These are phyloP conservation scores for Lecanicillium sp. DNA, from an alignment of 2,329 filamentous ascomycete species.

Conservation along the genomic window DNA sequence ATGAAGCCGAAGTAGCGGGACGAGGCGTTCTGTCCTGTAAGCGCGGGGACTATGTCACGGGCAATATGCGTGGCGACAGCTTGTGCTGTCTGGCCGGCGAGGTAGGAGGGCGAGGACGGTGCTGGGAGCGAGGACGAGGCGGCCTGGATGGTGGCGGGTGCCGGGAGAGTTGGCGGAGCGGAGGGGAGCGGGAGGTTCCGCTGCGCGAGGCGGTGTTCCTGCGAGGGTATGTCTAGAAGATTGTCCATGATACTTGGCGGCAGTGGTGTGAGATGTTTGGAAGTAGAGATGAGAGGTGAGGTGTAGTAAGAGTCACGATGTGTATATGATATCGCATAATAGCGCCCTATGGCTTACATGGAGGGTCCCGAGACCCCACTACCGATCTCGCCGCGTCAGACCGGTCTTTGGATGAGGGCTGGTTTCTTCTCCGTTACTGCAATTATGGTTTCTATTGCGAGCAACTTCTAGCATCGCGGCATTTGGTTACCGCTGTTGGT, in stretches of 20 bases:
- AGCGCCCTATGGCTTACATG: conserved; percentile 10
- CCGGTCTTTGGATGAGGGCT: not conserved
- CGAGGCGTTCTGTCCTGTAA: conserved; percentile 60
- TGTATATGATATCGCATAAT: not conserved
- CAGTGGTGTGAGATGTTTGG: not conserved
- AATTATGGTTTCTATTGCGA: not conserved
- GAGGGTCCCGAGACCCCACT: conserved; percentile 1
- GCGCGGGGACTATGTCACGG: conserved; percentile 45
- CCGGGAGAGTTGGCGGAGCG: conserved; percentile 34
- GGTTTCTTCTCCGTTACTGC: not conserved
- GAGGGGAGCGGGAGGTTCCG: conserved; percentile 16
- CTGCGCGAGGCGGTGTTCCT: conserved; percentile 18
- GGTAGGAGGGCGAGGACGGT: conserved; percentile 24
- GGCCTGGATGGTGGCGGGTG: conserved; percentile 25
- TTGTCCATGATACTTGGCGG: conserved; percentile 5
- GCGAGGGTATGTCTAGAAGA: conserved; percentile 4
- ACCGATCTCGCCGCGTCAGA: not conserved
- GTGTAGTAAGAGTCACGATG: not conserved
- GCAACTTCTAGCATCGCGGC: not conserved
- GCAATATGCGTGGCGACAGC: conserved; percentile 36
- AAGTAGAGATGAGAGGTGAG: not conserved
- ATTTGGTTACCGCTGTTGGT: not conserved
- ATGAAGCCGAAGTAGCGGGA: conserved; percentile 83
- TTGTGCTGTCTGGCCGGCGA: conserved; percentile 26
- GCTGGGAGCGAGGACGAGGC: conserved; percentile 37